These are phyloP conservation scores for Phytopythium aichiense DNA, from an alignment of 352 stramenopile species.

Conservation along the genomic window DNA sequence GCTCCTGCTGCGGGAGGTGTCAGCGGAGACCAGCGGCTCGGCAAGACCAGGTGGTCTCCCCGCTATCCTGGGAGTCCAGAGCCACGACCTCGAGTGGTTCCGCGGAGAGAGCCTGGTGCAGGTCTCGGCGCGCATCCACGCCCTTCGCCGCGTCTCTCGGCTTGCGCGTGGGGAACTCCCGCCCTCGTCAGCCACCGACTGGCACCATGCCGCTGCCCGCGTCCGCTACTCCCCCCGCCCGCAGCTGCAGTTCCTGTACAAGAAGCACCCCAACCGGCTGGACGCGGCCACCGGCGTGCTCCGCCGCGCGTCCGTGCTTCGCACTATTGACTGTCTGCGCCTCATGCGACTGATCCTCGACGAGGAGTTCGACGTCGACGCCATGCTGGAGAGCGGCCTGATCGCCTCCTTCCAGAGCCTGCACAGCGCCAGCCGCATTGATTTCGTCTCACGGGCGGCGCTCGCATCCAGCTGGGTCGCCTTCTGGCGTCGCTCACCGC, in stretches of 20 bases:
- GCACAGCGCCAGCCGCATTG: slow-evolving; percentile 56
- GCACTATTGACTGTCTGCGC: slow-evolving; percentile 56
- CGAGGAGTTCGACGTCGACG: slow-evolving; percentile 38
- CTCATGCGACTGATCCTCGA: slow-evolving; percentile 42
- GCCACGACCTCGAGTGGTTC: slow-evolving; percentile 23
- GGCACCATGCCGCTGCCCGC: slow-evolving; percentile 19
- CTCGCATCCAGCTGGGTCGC: slow-evolving; percentile 46
- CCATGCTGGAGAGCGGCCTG: slow-evolving; percentile 22
- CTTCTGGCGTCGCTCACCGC: slow-evolving; percentile 44
- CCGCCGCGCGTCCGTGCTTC: slow-evolving; percentile 48
- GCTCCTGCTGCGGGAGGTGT: slow-evolving; percentile 23
- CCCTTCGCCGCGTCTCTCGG: slow-evolving; percentile 32
- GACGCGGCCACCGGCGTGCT: slow-evolving; percentile 32
- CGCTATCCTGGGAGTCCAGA: neutral
- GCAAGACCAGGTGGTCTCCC: neutral
- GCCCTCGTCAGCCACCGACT: slow-evolving; percentile 13
- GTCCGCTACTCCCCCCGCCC: slow-evolving; percentile 37
- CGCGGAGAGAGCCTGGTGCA: slow-evolving; percentile 31
- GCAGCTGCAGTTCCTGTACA: slow-evolving; percentile 64
- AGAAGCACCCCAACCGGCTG: slow-evolving; percentile 48
- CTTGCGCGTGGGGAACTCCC: slow-evolving; percentile 14
- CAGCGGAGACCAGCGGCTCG: neutral
- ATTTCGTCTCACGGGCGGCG: slow-evolving; percentile 24
- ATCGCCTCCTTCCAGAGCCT: slow-evolving; percentile 34
- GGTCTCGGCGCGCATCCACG: slow-evolving; percentile 50